Evolutionary conservation across 192 early-diverging fungal species (phyloP), one percentile per base, ranked within the genome.

Genomic region (Powellomyces hirtus): DNA sequence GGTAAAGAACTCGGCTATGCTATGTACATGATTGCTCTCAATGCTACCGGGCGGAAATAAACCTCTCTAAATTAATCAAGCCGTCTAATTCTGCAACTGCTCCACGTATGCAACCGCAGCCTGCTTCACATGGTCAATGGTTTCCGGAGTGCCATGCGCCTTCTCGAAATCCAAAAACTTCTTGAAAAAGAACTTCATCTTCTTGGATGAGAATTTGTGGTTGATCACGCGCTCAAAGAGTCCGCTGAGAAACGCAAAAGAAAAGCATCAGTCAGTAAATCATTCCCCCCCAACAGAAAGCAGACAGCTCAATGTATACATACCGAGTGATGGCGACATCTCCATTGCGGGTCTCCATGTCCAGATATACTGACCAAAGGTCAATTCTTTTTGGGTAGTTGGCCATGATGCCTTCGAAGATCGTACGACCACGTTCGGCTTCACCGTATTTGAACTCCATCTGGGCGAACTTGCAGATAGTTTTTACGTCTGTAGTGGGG

Each of bases 111-210:
- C 89, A 62, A 92, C 78, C 16, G 97, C 94, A 46, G 79, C 80
- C 70, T 90, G 74, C 80, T 97, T 98, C 31, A 99, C 97, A 68
- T 92, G 84, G 61, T 94, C 90, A 27, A 93, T 74, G 24, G 87
- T 81, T 38, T 93, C 89, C 4, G 85, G 86, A 42, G 84, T 81
- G 24, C 95, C 94, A 68, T 90, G 78, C 33, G 85, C 83, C 83
- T 96, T 96, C 72, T 99, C 97, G 75, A 92, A 99, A 24, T 88
- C 87, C 53, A 99, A 84, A 86, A 92, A 99, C 79, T 94, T 93
- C 81, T 98, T 99, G 80, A 99, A 98, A 71, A 99, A 89, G 82
- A 94, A 98, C 78, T 97, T 98, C 93, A 97, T 95, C 86, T 97
- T 95, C 84, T 96, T 97, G 27, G 93, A 91, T 24, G 95, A 95